Base-by-base conservation (phyloP, 2,329 filamentous ascomycete species). In the Talaromyces rugulosus region DNA sequence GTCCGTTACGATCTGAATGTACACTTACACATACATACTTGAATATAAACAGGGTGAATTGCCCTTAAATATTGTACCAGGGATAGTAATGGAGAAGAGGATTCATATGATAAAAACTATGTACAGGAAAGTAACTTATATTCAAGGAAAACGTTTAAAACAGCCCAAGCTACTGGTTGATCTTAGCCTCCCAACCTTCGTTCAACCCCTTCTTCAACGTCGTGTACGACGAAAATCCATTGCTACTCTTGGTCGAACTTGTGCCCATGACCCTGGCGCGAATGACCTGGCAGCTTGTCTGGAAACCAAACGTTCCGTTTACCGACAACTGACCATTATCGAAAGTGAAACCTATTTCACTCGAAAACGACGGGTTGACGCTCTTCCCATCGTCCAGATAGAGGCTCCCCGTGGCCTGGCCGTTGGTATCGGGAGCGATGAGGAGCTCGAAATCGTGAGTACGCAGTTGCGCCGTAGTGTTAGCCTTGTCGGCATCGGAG, bases 321-420 rank as follows among this genome's bases (percentile, higher is more conserved):
- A 75, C 65, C 31, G 44, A 60, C 33, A 73, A 78, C 62, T 70
- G 68, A 33, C 83, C 83, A 3, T 80, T 72, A 55, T 71, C 68
- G 66, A 92, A 89, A 11, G 77, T 74, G 57, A 92, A 80, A 59
- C 84, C 77, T 8, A 82, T 85, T 16, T 81, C 84, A 1, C 60
- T 58, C 16, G 80, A 84, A 73, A 89, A 89, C 1, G 47, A 34
- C 73, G 90, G 89, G 63, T 84, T 77, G 58, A 93, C 67, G 28
- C 83, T 87, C 62, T 87, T 86, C 9, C 91, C 91, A 64, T 96
- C 91, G 67, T 95, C 91, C 7, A 95, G 76, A 72, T 93, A 95
- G 61, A 95, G 78, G 58, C 81, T 80, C 0, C 91, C 91, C 0
- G 71, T 73, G 0, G 91, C 91, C 6, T 77, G 84, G 2, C 88